Percentiles rank a stretch among this genome's conserved stretches.
Evolutionary conservation across 768 basidiomycete genomes (phyloP).

Genomic region (Aureoboletus auriporus): DNA sequence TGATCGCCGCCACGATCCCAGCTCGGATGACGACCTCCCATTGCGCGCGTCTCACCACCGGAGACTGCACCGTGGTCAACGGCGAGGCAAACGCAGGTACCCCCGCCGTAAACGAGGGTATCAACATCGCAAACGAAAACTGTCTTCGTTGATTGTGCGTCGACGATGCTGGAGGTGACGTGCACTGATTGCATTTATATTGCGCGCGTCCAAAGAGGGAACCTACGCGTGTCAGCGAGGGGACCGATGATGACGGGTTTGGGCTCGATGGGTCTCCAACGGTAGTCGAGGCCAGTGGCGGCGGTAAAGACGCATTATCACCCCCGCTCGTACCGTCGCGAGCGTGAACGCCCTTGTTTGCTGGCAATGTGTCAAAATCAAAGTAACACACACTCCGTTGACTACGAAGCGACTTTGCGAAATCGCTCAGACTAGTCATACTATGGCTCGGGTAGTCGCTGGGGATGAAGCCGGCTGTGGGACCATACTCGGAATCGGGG

Average conservation of each 20-base stretch:
- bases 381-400: conserved; percentile 19
- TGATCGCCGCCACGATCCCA: conserved; percentile 42
- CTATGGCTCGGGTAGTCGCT: conserved; percentile 8
- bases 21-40: conserved; percentile 81
- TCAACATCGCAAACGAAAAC: conserved; percentile 10
- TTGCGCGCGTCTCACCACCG: conserved; percentile 71
- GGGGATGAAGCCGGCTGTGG: conserved; percentile 29
- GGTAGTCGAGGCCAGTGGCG: neutral
- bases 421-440: conserved; percentile 6
- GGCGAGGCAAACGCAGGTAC: conserved; percentile 73
- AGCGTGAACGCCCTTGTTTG: neutral
- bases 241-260: neutral
- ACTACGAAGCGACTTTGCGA: conserved; percentile 9
- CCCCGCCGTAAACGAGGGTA: conserved; percentile 30
- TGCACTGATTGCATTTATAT: conserved; percentile 28
- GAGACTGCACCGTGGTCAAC: conserved; percentile 64
- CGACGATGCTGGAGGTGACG: neutral
- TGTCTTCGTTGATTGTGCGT: neutral
- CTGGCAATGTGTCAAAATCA: conserved; percentile 28
- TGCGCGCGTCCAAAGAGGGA: conserved; percentile 21
- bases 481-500: conserved; percentile 14
- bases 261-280: neutral
- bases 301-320: neutral
- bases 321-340: neutral
- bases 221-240: conserved; percentile 1